phyloP scores from a whole-genome alignment of 2,329 filamentous ascomycete genomes.

The Colletotrichum chrysophilum region DNA sequence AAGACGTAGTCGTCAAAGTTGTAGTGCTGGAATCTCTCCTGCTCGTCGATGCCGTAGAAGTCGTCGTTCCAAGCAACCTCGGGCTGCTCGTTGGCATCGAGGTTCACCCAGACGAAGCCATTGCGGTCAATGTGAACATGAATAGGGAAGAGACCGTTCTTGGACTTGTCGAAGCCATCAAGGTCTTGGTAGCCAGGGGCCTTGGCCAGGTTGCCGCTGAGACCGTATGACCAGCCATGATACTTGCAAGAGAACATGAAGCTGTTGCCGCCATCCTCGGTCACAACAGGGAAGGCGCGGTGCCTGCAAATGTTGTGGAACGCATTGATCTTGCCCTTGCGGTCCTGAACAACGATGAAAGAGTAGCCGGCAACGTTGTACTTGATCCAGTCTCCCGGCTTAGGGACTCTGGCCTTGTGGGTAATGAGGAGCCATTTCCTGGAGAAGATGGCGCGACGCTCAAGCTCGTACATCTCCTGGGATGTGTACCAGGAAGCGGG shows the following conservation, averaged over 20 bases:
- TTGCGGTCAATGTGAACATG: constrained; percentile 57
- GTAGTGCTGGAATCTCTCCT: constrained; percentile 48
- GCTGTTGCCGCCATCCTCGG: constrained; percentile 52
- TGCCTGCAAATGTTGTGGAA: constrained; percentile 70
- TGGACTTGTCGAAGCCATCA: constrained; percentile 58
- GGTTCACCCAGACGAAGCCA: constrained; percentile 65
- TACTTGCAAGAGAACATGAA: constrained; percentile 64
- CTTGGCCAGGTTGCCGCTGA: constrained; percentile 62
- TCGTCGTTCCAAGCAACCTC: constrained; percentile 58
- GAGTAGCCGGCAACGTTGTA: constrained; percentile 61
- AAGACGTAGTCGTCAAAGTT: constrained; percentile 60
- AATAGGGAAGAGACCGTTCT: constrained; percentile 61
- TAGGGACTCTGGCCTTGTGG: constrained; percentile 53
- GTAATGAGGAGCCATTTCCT: constrained; percentile 61
- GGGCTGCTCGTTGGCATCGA: constrained; percentile 49
- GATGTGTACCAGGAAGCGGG: constrained; percentile 58
- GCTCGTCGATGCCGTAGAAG: constrained; percentile 51
- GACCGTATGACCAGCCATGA: constrained; percentile 67
- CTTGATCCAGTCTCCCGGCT: constrained; percentile 61
- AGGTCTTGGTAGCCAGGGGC: constrained; percentile 64
- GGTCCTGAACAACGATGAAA: constrained; percentile 57
- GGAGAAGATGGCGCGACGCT: constrained; percentile 62
- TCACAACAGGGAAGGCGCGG: constrained; percentile 64
- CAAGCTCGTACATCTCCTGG: constrained; percentile 60
- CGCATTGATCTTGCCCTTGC: constrained; percentile 56